phyloP scores from a whole-genome alignment of 1,139 yeast genomes.

The Cylindricascospora bacillispora region DNA sequence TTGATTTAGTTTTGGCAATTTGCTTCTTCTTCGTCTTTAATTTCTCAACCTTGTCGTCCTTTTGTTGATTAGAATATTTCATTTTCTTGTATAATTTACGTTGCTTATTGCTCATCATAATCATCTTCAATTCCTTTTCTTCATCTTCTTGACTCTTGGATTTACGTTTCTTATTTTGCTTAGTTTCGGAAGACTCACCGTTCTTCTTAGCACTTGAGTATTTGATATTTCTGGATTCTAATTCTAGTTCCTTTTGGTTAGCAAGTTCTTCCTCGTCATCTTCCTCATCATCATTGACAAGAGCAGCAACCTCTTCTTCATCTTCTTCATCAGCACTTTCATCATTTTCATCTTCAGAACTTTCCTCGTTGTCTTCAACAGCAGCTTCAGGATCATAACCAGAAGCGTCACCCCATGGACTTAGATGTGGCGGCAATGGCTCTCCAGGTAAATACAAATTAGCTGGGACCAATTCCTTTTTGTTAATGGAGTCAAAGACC shows the following conservation, averaged over 20 bases:
- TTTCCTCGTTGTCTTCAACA: conserved; percentile 39
- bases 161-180: conserved; percentile 29
- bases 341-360: conserved; percentile 37
- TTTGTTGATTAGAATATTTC: conserved; percentile 84
- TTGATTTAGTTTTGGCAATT: conserved; percentile 53
- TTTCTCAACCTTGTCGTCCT: conserved; percentile 64
- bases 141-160: conserved; percentile 46
- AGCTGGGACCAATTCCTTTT: conserved; percentile 60
- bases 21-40: conserved; percentile 70
- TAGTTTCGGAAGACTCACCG: conserved; percentile 11
- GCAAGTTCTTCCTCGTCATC: conserved; percentile 47
- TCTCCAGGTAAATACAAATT: conserved; percentile 88
- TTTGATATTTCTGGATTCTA: conserved; percentile 80
- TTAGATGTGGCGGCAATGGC: conserved; percentile 86
- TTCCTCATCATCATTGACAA: conserved; percentile 28
- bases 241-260: conserved; percentile 75
- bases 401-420: conserved; percentile 98
- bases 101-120: conserved; percentile 97
- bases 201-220: conserved; percentile 44
- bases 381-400: conserved; percentile 72
- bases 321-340: conserved; percentile 36
- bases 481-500: conserved; percentile 87
- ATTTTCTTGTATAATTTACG: conserved; percentile 88
- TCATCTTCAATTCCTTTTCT: conserved; percentile 78
- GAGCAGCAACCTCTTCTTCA: conserved; percentile 28